Base-by-base conservation (phyloP, 208 protist species). In the Sergeia podlipaevii region DNA sequence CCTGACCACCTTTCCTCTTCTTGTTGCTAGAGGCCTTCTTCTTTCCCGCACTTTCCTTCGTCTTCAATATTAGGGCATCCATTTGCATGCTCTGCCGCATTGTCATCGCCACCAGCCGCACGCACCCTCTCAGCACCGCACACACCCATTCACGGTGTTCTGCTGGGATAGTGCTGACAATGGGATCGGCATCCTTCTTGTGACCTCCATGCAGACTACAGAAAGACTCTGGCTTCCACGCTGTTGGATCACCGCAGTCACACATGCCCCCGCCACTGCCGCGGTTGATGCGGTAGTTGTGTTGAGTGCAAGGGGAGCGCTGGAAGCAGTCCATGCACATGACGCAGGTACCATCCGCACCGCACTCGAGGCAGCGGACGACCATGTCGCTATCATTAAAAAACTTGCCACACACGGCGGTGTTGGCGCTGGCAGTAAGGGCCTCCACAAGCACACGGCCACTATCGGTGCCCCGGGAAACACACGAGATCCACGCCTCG, bases 181-280 rank as follows among this genome's bases (percentile, higher is more conserved):
- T 48, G 7, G 66, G 66, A 46, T 82, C 70, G 18, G 65, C 70
- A 15, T 45, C 47, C 3, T 38, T 56, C 20, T 28, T 3, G 48
- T 70, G 58, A 2, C 80, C 77, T 20, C 71, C 62, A 54, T 92
- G 80, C 0, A 55, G 54, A 2, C 42, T 68, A 56, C 81, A 91
- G 59, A 96, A 90, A 3, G 75, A 74, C 33, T 70, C 59, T 23
- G 55, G 17, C 44, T 82, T 77, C 85, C 86, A 89, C 18, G 88
- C 84, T 39, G 62, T 77, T n/a, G 82, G 73, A 65, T 97, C 94
- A 33, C 94, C 94, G 75, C 94, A 97, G 79, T 97, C 94, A 62
- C 94, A 97, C 63, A 95, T 91, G 53, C 89, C 91, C 32, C 77
- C 72, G 26, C 74, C 90, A 27, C 74, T 69, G 60, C 77, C 61